Percentiles rank a stretch among this genome's conserved stretches.
Evolutionary conservation across 2,329 filamentous ascomycete genomes (phyloP).

Genomic region (Cylindrodendrum hubeiense): DNA sequence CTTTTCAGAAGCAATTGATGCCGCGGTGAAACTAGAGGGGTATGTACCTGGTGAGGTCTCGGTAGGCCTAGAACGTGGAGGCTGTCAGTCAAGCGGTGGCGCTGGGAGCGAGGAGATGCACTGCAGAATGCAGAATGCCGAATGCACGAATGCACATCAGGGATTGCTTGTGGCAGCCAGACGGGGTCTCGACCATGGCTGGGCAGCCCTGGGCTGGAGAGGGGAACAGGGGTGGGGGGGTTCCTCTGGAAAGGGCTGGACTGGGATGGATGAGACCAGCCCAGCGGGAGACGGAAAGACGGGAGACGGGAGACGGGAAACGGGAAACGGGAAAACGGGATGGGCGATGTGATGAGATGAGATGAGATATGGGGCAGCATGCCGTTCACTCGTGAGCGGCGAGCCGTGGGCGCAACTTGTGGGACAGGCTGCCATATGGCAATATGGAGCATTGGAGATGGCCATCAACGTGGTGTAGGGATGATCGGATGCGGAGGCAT

Average conservation of each 20-base stretch:
- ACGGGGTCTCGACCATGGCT: slow-evolving; percentile 40
- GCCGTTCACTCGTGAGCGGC: neutral
- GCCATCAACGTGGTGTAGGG: neutral
- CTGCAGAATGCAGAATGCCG: slow-evolving; percentile 26
- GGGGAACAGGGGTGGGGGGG: neutral
- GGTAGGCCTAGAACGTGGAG: slow-evolving; percentile 51
- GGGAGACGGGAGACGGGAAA: neutral
- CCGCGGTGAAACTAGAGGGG: slow-evolving; percentile 16
- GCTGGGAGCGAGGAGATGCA: slow-evolving; percentile 1
- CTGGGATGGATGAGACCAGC: neutral
- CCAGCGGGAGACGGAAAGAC: neutral
- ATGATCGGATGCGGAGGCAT: neutral
- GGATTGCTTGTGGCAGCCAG: slow-evolving; percentile 27
- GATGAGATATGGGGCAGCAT: neutral
- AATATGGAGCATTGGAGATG: neutral
- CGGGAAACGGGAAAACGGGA: neutral
- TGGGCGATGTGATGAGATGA: neutral
- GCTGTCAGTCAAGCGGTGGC: slow-evolving; percentile 36
- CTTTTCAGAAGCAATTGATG: slow-evolving; percentile 1
- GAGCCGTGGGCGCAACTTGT: no score
- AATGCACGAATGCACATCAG: slow-evolving; percentile 26
- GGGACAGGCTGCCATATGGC: neutral
- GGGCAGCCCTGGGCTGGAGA: slow-evolving; percentile 24
- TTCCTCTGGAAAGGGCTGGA: neutral
- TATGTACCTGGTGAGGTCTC: slow-evolving; percentile 51